Evolutionary conservation across 129 eudicot genomes (phyloP), one percentile per base, ranked within the genome.

Genomic region (Helianthus tuberosus): DNA sequence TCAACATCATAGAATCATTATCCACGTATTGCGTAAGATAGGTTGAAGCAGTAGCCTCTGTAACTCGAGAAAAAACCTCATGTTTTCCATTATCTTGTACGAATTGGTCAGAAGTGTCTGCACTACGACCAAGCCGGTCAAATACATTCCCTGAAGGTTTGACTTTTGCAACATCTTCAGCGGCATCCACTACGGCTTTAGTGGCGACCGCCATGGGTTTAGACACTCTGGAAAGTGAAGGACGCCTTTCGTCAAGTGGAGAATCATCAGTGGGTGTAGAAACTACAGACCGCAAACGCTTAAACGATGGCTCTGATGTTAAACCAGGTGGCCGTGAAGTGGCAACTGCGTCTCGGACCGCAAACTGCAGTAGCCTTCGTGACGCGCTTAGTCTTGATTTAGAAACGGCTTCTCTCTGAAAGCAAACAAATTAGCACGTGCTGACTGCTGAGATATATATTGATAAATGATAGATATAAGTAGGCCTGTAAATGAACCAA

Each of bases 311-410:
- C 83, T 88, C 97, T 25, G 84, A 14, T 17, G 84, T 75, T 66
- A 80, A 79, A 72, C 80, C 84, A 54, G 93, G 80, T 52, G 93
- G 66, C 82, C 75, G 84, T n/a, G 89, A 62, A 73, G 88, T 80
- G 41, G 84, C 90, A 72, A 93, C 88, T 13, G 96, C 98, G 55
- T 93, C 98, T 59, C 98, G 77, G 17, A 93, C 98, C 27, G 98
- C 98, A 84, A 87, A 90, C 63, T 93, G 98, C 75, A 93, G 89
- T 62, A 93, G 83, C 77, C 98, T 83, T 61, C 96, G 66, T 54
- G 98, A 74, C 10, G 91, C 98, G 52, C 74, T 73, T 61, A 66
- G 65, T 12, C 79, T 84, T 78, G 84, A 46, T 75, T 82, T 88
- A 70, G 89, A 63, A 75, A 60, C 85, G 23, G 63, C 81, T 68